phyloP scores from a whole-genome alignment of 2,329 filamentous ascomycete genomes.

The Biscogniauxia marginata region DNA sequence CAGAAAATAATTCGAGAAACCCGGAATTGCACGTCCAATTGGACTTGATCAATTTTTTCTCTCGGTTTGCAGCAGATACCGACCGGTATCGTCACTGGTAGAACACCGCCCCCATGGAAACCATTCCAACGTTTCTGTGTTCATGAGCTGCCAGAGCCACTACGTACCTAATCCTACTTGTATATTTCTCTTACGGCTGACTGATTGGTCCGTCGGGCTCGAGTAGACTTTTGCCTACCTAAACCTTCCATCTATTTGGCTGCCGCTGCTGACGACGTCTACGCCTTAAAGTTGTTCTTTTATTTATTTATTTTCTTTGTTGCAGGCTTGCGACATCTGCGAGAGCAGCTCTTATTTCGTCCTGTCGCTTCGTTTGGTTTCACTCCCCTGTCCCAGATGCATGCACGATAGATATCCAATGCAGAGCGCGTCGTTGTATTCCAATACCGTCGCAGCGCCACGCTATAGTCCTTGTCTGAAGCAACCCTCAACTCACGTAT shows the following conservation, averaged over 20 bases:
- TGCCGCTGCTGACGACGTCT: too few relatives aligned
- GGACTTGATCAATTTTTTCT: slow-evolving; percentile 9
- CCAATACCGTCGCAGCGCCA: slow-evolving; percentile 18
- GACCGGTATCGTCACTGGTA: slow-evolving; percentile 30
- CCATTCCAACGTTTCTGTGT: background rate
- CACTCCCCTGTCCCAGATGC: slow-evolving; percentile 14
- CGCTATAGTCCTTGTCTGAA: background rate
- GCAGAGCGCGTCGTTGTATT: slow-evolving; percentile 16
- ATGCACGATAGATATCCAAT: slow-evolving; percentile 19
- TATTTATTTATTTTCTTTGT: too few relatives aligned
- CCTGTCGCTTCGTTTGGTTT: background rate
- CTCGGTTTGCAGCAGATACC: slow-evolving; percentile 29
- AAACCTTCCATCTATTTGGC: background rate
- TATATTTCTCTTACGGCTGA: background rate
- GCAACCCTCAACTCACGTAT: background rate
- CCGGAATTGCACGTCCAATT: slow-evolving; percentile 24
- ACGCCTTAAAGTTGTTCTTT: too few relatives aligned
- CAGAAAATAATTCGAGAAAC: slow-evolving; percentile 23
- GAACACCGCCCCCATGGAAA: slow-evolving; percentile 12
- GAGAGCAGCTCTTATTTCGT: too few relatives aligned
- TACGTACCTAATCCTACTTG: background rate
- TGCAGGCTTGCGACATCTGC: too few relatives aligned
- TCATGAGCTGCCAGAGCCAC: background rate
- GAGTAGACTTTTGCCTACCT: background rate
- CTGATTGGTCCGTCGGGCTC: background rate